Evolutionary conservation across 2,329 filamentous ascomycete species (phyloP).

Genomic region (Uncinocarpus reesii): DNA sequence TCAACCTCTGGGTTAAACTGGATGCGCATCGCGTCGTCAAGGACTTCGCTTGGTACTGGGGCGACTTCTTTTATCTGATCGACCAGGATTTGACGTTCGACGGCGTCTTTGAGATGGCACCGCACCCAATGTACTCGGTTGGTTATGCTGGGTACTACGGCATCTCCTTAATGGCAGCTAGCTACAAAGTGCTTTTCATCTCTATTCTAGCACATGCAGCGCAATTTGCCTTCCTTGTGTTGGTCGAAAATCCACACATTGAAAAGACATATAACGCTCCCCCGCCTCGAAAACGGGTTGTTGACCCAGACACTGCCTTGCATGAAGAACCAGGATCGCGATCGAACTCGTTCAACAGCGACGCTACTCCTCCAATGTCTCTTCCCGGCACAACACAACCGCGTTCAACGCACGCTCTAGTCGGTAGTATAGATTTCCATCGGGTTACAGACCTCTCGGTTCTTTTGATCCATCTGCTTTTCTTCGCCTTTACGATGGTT

Average conservation of each 20-base stretch:
- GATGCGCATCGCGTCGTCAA: constrained; percentile 97
- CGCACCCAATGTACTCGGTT: constrained; percentile 97
- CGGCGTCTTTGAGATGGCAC: constrained; percentile 97
- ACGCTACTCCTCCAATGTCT: constrained; percentile 31
- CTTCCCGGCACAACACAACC: constrained; percentile 44
- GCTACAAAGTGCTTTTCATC: constrained; percentile 94
- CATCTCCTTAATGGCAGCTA: constrained; percentile 95
- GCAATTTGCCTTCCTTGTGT: constrained; percentile 82
- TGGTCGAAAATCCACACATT: constrained; percentile 95
- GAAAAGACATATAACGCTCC: constrained; percentile 95
- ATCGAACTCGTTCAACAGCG: constrained; percentile 28
- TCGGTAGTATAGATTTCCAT: constrained; percentile 86
- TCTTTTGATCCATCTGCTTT: constrained; percentile 63
- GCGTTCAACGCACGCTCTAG: constrained; percentile 65
- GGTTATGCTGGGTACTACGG: constrained; percentile 97
- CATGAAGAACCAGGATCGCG: constrained; percentile 24
- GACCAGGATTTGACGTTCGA: constrained; percentile 97
- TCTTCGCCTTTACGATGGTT: constrained; percentile 60
- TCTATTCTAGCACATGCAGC: constrained; percentile 89
- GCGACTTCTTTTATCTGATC: constrained; percentile 97
- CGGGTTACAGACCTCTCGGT: constrained; percentile 75
- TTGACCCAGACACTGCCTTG: constrained; percentile 23
- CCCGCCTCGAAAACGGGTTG: constrained; percentile 51
- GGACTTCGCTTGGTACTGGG: constrained; percentile 99
- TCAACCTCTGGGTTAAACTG: constrained; percentile 98